Evolutionary conservation across 495 filamentous ascomycete species (phyloP).

Genomic region (Penicillium riverlandense): DNA sequence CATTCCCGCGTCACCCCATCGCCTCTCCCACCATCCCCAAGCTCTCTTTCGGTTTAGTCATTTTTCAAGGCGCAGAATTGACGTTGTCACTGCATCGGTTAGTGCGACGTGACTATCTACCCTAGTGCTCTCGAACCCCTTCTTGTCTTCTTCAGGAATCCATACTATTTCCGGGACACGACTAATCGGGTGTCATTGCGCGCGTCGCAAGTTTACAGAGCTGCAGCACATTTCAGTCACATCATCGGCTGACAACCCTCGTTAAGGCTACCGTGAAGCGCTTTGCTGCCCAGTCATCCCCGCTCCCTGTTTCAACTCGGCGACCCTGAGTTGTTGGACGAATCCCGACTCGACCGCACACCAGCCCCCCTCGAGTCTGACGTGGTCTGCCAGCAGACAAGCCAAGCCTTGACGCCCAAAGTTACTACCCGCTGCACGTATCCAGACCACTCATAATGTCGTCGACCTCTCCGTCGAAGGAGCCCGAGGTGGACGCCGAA

Average conservation of each 20-base stretch:
- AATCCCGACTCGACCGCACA: conserved; percentile 18
- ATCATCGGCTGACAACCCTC: conserved; percentile 22
- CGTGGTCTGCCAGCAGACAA: conserved; percentile 44
- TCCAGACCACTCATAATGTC: conserved; percentile 62
- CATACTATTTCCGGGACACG: conserved; percentile 7
- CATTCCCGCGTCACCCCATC: conserved; percentile 15
- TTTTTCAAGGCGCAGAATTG: conserved; percentile 21
- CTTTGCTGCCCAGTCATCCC: conserved; percentile 37
- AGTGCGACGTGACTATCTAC: conserved; percentile 14
- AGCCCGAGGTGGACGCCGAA: conserved; percentile 82
- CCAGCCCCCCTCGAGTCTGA: conserved; percentile 29
- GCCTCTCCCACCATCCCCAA: conserved; percentile 2
- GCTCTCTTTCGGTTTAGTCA: conserved; percentile 9
- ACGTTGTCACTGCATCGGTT: conserved; percentile 19
- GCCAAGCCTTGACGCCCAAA: conserved; percentile 29
- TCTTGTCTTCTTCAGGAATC: conserved; percentile 5
- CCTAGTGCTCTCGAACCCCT: conserved; percentile 5
- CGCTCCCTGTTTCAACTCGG: conserved; percentile 19
- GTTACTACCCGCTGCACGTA: conserved; percentile 13
- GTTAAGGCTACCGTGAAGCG: conserved; percentile 37
- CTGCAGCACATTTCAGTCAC: conserved; percentile 28
- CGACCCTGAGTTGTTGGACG: conserved; percentile 20
- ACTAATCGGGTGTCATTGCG: conserved; percentile 22
- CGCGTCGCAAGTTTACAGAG: conserved; percentile 30
- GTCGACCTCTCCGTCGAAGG: conserved; percentile 82